phyloP scores from a whole-genome alignment of 2,329 filamentous ascomycete genomes.

The Calonectria crousiana region DNA sequence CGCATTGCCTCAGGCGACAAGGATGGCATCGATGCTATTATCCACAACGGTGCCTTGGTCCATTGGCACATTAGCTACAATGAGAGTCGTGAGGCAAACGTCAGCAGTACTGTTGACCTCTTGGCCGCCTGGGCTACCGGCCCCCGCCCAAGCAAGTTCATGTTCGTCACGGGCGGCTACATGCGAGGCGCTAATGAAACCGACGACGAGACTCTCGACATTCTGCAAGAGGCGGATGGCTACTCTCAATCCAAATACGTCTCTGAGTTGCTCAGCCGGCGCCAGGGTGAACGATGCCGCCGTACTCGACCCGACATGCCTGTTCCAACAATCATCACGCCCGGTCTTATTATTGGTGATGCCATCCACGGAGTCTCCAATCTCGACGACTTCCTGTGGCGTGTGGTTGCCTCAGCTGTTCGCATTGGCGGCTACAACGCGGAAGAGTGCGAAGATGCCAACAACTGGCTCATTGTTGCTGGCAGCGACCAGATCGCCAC shows the following conservation, averaged over 20 bases:
- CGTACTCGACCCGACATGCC: not conserved
- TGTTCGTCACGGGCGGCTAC: constrained; percentile 20
- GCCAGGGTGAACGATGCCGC: constrained; percentile 18
- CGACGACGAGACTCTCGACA: constrained; percentile 6
- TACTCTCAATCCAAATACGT: constrained; percentile 29
- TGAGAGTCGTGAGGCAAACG: constrained; percentile 22
- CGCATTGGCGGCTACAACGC: constrained; percentile 15
- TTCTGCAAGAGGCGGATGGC: constrained; percentile 17
- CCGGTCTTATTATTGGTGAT: not conserved
- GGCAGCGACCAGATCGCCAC: constrained; percentile 22
- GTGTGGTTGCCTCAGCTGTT: constrained; percentile 19
- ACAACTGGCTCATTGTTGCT: constrained; percentile 18
- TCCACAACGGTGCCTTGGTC: not conserved
- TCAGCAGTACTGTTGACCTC: constrained; percentile 22
- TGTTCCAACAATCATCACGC: not conserved
- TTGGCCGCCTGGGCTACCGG: constrained; percentile 7
- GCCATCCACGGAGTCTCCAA: not conserved
- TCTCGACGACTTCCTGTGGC: constrained; percentile 18
- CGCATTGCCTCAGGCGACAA: not conserved
- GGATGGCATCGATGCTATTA: not conserved
- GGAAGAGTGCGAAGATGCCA: constrained; percentile 6
- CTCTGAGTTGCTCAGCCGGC: constrained; percentile 18
- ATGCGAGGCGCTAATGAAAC: constrained; percentile 7
- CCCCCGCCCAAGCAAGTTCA: constrained; percentile 1
- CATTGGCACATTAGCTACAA: constrained; percentile 4